Conservation (phyloP, 768 basidiomycete species). For the Gymnopilus junonius region DNA sequence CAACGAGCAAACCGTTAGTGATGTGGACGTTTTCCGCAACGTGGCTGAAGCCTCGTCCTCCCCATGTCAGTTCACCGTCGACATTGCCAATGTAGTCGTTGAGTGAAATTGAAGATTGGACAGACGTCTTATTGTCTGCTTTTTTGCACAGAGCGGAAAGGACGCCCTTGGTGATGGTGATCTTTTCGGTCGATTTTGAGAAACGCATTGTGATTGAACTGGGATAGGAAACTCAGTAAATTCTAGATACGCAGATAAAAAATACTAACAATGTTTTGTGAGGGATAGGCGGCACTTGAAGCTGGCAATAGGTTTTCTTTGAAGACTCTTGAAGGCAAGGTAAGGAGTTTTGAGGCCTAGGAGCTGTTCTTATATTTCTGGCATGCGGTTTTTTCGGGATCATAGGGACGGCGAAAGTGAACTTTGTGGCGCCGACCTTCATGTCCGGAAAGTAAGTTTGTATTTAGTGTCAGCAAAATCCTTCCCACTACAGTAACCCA, state of each 20-base stretch:
- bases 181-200: constrained; percentile 18
- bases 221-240: background rate
- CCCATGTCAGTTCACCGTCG: constrained; percentile 20
- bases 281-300: background rate
- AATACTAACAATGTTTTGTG: background rate
- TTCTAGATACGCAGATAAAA: background rate
- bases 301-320: background rate
- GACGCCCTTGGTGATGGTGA: constrained; percentile 19
- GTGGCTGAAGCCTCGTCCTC: constrained; percentile 22
- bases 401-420: background rate
- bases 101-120: constrained; percentile 21
- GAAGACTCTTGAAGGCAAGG: background rate
- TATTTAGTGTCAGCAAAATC: background rate
- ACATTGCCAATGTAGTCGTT: constrained; percentile 21
- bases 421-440: background rate
- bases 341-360: background rate
- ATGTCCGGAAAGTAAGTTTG: background rate
- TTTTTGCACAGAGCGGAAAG: constrained; percentile 22
- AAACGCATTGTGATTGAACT: constrained; percentile 22
- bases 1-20: constrained; percentile 14
- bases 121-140: constrained; percentile 14
- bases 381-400: background rate
- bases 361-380: background rate
- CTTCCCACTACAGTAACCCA: background rate
- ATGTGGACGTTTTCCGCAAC: constrained; percentile 16